These are phyloP conservation scores for Juglanconis oblonga DNA, from an alignment of 2,329 filamentous ascomycete genomes.

Conservation along the genomic window DNA sequence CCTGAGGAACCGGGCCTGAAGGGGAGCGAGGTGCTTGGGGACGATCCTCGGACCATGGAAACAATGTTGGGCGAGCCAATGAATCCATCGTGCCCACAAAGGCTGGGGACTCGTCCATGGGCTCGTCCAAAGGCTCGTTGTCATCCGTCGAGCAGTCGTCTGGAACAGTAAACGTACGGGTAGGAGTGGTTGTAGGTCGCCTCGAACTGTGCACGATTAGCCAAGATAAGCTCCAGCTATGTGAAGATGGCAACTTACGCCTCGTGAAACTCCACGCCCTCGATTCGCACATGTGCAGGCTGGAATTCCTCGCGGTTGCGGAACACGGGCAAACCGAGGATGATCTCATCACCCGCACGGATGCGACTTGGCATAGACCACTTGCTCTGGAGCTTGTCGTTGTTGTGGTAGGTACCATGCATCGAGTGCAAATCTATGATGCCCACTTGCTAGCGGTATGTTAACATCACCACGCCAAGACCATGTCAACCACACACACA, in stretches of 20 bases:
- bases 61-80: too few species aligned
- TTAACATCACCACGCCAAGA: constrained; percentile 24
- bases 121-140: constrained; percentile 15
- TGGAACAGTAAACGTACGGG: constrained; percentile 15
- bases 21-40: too few species aligned
- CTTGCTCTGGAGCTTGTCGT: constrained; percentile 22
- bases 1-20: neutral
- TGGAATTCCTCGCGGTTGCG: constrained; percentile 30
- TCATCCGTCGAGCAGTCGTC: constrained; percentile 18
- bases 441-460: constrained; percentile 36
- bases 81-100: too few species aligned
- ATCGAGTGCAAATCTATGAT: constrained; percentile 48
- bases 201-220: neutral
- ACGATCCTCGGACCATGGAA: too few species aligned
- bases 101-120: neutral
- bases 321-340: constrained; percentile 39
- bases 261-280: constrained; percentile 17
- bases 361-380: constrained; percentile 20
- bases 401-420: constrained; percentile 51
- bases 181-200: constrained; percentile 10
- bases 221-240: neutral
- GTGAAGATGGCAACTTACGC: constrained; percentile 19
- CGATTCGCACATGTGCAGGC: constrained; percentile 27
- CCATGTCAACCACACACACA: neutral
- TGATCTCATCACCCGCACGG: constrained; percentile 33